Conservation (phyloP, 1,284 basidiomycete species). For the Nidula niveotomentosa region DNA sequence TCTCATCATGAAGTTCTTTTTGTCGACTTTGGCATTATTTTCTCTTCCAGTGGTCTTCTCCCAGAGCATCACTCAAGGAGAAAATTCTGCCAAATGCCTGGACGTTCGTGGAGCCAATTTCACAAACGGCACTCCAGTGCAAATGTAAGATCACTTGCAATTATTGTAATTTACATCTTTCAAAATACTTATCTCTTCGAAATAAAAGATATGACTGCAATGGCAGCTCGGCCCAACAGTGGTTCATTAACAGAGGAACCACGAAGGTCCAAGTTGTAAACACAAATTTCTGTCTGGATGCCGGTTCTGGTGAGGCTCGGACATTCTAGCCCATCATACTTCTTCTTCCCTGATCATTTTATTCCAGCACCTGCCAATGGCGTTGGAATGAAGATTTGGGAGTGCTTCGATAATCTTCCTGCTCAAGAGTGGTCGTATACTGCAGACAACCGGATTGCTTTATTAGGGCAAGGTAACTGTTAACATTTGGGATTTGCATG, state of each 20-base stretch:
- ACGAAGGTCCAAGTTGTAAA: background rate
- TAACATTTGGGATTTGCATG: background rate
- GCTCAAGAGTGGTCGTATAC: background rate
- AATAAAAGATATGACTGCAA: constrained; percentile 6
- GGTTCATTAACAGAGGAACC: background rate
- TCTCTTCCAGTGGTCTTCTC: too few species aligned
- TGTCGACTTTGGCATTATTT: too few species aligned
- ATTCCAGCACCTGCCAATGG: background rate
- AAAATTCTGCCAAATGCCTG: background rate
- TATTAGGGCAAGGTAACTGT: background rate
- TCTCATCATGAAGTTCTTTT: too few species aligned
- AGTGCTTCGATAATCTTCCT: background rate
- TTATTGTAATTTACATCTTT: background rate
- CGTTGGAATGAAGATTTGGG: background rate
- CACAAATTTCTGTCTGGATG: background rate
- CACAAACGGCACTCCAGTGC: background rate
- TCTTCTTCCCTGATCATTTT: background rate
- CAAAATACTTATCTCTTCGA: background rate
- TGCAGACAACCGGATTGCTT: background rate
- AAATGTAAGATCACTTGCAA: background rate
- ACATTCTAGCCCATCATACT: background rate
- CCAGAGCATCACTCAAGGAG: too few species aligned
- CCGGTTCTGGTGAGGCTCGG: background rate
- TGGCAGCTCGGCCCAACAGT: constrained; percentile 1
- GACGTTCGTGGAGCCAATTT: background rate